A percentile compares a stretch with the other conserved stretches of the same genome.
Conservation (phyloP, 192 early-diverging fungal genomes). For the Gaertneriomyces semiglobifer region DNA sequence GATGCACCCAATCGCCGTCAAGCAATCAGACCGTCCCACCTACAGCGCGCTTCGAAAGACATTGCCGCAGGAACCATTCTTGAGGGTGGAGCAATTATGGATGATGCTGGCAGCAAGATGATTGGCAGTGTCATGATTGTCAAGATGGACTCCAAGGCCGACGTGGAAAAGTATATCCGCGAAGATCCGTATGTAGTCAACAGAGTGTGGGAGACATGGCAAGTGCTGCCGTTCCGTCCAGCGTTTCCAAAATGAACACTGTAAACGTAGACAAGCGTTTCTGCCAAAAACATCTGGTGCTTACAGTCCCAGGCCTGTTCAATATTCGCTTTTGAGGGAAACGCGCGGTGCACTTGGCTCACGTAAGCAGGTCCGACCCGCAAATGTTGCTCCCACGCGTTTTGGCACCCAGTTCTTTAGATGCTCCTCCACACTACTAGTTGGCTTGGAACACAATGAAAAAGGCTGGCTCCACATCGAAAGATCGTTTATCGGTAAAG, state of each 20-base stretch:
- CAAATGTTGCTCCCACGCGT: too few relatives aligned
- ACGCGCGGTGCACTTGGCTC: too few relatives aligned
- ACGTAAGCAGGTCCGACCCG: too few relatives aligned
- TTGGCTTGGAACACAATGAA: slow-evolving; percentile 26
- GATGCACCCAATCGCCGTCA: slow-evolving; percentile 26
- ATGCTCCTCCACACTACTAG: too few relatives aligned
- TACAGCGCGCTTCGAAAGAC: slow-evolving; percentile 13
- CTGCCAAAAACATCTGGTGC: too few relatives aligned
- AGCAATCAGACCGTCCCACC: slow-evolving; percentile 21
- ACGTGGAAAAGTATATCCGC: slow-evolving; percentile 25
- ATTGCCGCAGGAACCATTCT: slow-evolving; percentile 21
- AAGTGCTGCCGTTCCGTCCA: slow-evolving; percentile 30
- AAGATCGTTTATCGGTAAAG: slow-evolving; percentile 34
- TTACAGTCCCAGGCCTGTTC: too few relatives aligned
- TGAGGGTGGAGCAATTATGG: slow-evolving; percentile 35
- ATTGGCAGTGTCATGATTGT: slow-evolving; percentile 37
- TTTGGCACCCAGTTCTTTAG: too few relatives aligned
- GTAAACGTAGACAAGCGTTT: not conserved
- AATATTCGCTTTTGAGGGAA: too few relatives aligned
- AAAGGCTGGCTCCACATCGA: slow-evolving; percentile 39
- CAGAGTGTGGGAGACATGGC: slow-evolving; percentile 34
- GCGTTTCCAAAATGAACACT: slow-evolving; percentile 21
- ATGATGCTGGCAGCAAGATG: slow-evolving; percentile 20
- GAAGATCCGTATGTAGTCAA: slow-evolving; percentile 33
- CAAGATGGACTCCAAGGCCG: slow-evolving; percentile 30